A percentile compares a stretch with the other conserved stretches of the same genome.
Evolutionary conservation across 768 basidiomycete genomes (phyloP).

Genomic region (Collybia mongolica): DNA sequence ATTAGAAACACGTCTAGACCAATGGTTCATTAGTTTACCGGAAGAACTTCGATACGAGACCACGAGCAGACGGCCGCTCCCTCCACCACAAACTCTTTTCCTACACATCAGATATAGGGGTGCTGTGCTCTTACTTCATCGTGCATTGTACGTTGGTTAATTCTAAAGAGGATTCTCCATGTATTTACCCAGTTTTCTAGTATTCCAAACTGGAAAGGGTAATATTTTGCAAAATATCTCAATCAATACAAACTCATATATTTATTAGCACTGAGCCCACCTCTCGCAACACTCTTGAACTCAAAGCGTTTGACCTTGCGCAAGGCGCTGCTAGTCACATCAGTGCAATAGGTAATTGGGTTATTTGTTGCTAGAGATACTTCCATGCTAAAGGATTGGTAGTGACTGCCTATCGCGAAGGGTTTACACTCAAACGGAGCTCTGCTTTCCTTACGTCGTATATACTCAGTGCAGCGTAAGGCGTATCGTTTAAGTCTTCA

Average conservation of each 20-base stretch:
- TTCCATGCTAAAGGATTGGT: slow-evolving; percentile 1
- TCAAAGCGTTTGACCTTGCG: slow-evolving; percentile 74
- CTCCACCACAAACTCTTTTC: slow-evolving; percentile 64
- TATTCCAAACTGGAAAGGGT: slow-evolving; percentile 76
- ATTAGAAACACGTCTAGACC: slow-evolving; percentile 68
- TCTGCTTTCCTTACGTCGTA: slow-evolving; percentile 71
- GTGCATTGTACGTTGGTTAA: slow-evolving; percentile 66
- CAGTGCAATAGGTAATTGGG: slow-evolving; percentile 56
- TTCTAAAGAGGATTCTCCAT: background rate
- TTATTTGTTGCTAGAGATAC: background rate
- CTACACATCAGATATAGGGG: slow-evolving; percentile 79
- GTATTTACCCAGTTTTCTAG: slow-evolving; percentile 30
- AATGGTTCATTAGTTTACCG: slow-evolving; percentile 72
- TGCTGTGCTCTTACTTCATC: slow-evolving; percentile 68
- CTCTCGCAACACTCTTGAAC: slow-evolving; percentile 47
- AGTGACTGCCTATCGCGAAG: slow-evolving; percentile 63
- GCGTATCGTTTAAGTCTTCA: slow-evolving; percentile 10
- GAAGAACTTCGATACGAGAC: slow-evolving; percentile 61
- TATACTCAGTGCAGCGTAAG: slow-evolving; percentile 71
- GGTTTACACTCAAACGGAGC: slow-evolving; percentile 55
- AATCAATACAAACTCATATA: slow-evolving; percentile 4
- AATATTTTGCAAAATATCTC: slow-evolving; percentile 13
- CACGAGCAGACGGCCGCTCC: slow-evolving; percentile 47
- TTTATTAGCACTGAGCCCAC: slow-evolving; percentile 39
- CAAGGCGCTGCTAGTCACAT: slow-evolving; percentile 73